phyloP scores from a whole-genome alignment of 257 asterid species.

The Orobanche coerulescens region DNA sequence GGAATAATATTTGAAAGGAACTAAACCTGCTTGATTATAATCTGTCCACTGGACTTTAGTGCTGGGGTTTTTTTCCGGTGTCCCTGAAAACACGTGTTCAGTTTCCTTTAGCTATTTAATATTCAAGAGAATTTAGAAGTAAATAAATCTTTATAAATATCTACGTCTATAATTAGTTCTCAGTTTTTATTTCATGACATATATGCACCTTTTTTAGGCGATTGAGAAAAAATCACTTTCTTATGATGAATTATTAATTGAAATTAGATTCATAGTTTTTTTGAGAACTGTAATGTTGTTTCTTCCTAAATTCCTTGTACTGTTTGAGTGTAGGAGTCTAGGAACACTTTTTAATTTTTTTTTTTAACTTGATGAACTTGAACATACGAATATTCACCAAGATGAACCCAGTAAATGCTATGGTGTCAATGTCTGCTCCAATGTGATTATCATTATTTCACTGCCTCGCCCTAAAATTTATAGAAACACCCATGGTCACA shows the following conservation, averaged over 20 bases:
- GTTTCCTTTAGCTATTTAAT: no score
- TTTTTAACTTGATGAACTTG: neutral
- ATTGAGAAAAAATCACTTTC: neutral
- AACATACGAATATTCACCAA: constrained; percentile 11
- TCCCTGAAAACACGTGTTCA: no score
- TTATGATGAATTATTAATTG: no score
- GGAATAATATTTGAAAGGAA: no score
- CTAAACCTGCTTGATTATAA: no score
- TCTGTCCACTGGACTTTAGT: no score
- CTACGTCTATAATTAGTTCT: no score
- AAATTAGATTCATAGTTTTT: neutral
- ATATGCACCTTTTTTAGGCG: neutral
- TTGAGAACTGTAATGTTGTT: neutral
- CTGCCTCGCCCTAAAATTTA: neutral
- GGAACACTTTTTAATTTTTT: neutral
- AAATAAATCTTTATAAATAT: no score
- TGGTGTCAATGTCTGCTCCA: neutral
- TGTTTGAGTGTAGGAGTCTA: constrained; percentile 11
- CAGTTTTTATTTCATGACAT: no score
- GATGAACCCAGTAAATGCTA: neutral
- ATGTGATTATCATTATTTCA: constrained; percentile 1
- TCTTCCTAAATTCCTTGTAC: neutral
- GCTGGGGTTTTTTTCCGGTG: no score
- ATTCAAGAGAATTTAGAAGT: no score
- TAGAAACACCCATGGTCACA: constrained; percentile 12